A percentile compares a stretch with the other conserved stretches of the same genome.
These are phyloP conservation scores for Danielia oregonensis DNA, from an alignment of 805 yeast species.

Conservation along the genomic window DNA sequence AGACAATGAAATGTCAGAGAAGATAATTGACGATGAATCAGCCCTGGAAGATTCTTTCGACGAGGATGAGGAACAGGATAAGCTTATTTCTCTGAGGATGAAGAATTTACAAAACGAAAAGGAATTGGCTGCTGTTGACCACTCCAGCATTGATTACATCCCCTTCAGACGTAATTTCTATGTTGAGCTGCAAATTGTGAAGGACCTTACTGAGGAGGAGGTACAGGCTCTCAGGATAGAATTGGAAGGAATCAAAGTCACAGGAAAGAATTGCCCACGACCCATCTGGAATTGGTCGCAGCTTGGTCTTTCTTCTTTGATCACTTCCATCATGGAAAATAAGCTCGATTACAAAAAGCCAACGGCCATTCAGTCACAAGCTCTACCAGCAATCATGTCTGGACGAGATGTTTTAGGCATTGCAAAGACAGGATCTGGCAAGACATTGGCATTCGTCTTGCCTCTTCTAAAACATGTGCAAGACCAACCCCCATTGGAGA, in stretches of 20 bases:
- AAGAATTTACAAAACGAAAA: slow-evolving; percentile 46
- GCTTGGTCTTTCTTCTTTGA: slow-evolving; percentile 65
- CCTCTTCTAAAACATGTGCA: slow-evolving; percentile 83
- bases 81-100: slow-evolving; percentile 32
- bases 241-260: slow-evolving; percentile 63
- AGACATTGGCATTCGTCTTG: slow-evolving; percentile 81
- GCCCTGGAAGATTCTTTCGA: slow-evolving; percentile 4
- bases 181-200: slow-evolving; percentile 53
- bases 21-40: not conserved
- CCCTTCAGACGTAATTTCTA: slow-evolving; percentile 64
- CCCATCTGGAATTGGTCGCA: slow-evolving; percentile 81
- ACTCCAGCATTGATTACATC: slow-evolving; percentile 41
- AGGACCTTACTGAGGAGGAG: slow-evolving; percentile 48
- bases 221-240: slow-evolving; percentile 48
- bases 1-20: not conserved
- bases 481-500: slow-evolving; percentile 55
- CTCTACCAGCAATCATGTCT: slow-evolving; percentile 84
- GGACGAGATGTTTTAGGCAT: slow-evolving; percentile 91
- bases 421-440: slow-evolving; percentile 96
- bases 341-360: slow-evolving; percentile 56
- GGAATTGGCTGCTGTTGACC: slow-evolving; percentile 46
- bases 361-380: slow-evolving; percentile 87
- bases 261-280: slow-evolving; percentile 53
- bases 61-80: slow-evolving; percentile 26
- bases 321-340: slow-evolving; percentile 49